Conservation (phyloP, 345 rosid genomes). For the Hibiscus trionum region DNA sequence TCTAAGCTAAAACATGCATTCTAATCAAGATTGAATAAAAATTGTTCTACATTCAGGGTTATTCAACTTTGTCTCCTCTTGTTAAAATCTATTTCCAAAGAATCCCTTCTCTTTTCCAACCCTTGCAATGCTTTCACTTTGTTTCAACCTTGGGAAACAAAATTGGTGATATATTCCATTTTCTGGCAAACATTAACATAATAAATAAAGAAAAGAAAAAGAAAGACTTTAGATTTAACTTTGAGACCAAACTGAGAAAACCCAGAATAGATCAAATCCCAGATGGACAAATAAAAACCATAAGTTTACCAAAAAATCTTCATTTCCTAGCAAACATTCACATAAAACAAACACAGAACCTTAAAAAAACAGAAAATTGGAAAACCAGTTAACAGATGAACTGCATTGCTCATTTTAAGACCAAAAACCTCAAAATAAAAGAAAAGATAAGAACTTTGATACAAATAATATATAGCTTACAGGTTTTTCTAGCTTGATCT, state of each 20-base stretch:
- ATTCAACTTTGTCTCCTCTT: constrained; percentile 1
- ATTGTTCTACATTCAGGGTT: neutral
- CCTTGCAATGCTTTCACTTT: neutral
- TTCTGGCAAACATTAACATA: neutral
- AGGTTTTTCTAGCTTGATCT: constrained; percentile 34
- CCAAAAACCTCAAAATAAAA: neutral
- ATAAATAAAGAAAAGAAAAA: neutral
- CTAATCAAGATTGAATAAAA: neutral
- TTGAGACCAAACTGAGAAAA: neutral
- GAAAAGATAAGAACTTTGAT: constrained; percentile 15
- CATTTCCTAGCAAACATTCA: neutral
- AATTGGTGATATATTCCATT: neutral
- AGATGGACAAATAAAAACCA: neutral
- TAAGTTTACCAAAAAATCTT: neutral
- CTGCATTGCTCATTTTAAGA: constrained; percentile 13
- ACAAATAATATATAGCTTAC: constrained; percentile 17
- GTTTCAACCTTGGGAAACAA: neutral
- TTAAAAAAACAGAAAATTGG: neutral
- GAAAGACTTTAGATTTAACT: neutral
- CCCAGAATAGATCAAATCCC: constrained; percentile 1
- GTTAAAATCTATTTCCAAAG: neutral
- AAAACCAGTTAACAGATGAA: constrained; percentile 22
- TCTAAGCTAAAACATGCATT: neutral
- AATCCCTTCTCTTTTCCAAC: neutral
- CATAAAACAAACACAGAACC: neutral